Evolutionary conservation across 352 stramenopile species (phyloP).

Genomic region (Globisporangium perplexum): DNA sequence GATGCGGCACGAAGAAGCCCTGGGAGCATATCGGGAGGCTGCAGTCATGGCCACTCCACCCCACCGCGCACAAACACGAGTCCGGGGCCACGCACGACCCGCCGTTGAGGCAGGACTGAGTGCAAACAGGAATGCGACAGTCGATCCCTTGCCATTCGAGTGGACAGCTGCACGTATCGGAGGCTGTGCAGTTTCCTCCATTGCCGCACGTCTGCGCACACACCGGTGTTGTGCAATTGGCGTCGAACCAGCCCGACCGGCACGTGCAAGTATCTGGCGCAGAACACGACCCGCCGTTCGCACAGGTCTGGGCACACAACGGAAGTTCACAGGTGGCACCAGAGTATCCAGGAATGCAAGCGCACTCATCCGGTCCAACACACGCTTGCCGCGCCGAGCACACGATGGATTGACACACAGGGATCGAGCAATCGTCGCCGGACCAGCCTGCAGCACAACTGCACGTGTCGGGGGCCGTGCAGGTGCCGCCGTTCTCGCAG

Average conservation of each 20-base stretch:
- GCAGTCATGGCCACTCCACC: slow-evolving; percentile 93
- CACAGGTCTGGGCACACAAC: slow-evolving; percentile 89
- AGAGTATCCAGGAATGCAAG: slow-evolving; percentile 90
- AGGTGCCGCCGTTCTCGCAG: slow-evolving; percentile 94
- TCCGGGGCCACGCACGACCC: slow-evolving; percentile 91
- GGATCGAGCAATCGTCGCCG: slow-evolving; percentile 87
- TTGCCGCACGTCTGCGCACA: slow-evolving; percentile 96
- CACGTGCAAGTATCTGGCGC: slow-evolving; percentile 94
- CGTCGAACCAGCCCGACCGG: slow-evolving; percentile 91
- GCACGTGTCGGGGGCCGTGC: slow-evolving; percentile 84
- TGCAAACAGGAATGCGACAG: slow-evolving; percentile 91
- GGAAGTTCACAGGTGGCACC: slow-evolving; percentile 67
- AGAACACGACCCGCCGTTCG: slow-evolving; percentile 82
- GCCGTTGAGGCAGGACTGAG: slow-evolving; percentile 85
- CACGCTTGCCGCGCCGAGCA: slow-evolving; percentile 81
- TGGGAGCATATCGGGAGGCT: slow-evolving; percentile 89
- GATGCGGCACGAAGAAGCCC: slow-evolving; percentile 89
- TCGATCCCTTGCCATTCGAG: slow-evolving; percentile 86
- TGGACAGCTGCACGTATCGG: slow-evolving; percentile 88
- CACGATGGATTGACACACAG: slow-evolving; percentile 41
- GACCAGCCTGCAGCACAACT: slow-evolving; percentile 83
- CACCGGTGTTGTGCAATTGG: slow-evolving; percentile 96
- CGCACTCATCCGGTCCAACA: slow-evolving; percentile 88
- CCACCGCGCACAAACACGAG: slow-evolving; percentile 91
- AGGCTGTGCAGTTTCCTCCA: slow-evolving; percentile 92